Evolutionary conservation across 1,139 yeast species (phyloP).

Genomic region (Pichia sp.): DNA sequence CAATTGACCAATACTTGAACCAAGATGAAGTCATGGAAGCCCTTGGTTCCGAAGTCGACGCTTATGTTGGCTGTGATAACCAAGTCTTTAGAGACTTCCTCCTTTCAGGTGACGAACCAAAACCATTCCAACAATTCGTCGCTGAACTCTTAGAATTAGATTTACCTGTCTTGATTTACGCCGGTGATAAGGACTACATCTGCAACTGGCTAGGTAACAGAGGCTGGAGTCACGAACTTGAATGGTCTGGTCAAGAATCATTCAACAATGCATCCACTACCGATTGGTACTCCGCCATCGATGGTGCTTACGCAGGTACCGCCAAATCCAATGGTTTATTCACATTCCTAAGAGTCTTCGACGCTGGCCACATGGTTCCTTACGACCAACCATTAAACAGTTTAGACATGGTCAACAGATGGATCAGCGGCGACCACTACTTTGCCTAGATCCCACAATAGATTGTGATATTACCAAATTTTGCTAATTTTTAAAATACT

Average conservation of each 20-base stretch:
- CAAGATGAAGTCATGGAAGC: constrained; percentile 57
- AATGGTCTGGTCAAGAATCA: constrained; percentile 48
- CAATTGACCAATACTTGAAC: constrained; percentile 59
- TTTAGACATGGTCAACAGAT: constrained; percentile 73
- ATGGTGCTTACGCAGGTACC: constrained; percentile 54
- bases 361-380: constrained; percentile 81
- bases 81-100: constrained; percentile 56
- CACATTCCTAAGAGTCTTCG: constrained; percentile 61
- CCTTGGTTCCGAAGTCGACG: constrained; percentile 57
- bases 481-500: background rate
- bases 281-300: constrained; percentile 26
- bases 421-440: constrained; percentile 57
- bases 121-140: constrained; percentile 64
- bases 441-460: background rate
- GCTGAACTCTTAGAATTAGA: constrained; percentile 56
- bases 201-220: constrained; percentile 91
- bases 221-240: constrained; percentile 71
- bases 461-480: background rate
- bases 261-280: constrained; percentile 30
- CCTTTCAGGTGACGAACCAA: constrained; percentile 58
- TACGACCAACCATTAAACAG: constrained; percentile 76
- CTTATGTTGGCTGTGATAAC: constrained; percentile 55
- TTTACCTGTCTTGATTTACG: constrained; percentile 78
- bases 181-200: constrained; percentile 87
- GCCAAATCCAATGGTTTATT: constrained; percentile 53